Evolutionary conservation across 768 basidiomycete genomes (phyloP), one percentile per base, ranked within the genome.

Genomic region (Boletellus sp.): DNA sequence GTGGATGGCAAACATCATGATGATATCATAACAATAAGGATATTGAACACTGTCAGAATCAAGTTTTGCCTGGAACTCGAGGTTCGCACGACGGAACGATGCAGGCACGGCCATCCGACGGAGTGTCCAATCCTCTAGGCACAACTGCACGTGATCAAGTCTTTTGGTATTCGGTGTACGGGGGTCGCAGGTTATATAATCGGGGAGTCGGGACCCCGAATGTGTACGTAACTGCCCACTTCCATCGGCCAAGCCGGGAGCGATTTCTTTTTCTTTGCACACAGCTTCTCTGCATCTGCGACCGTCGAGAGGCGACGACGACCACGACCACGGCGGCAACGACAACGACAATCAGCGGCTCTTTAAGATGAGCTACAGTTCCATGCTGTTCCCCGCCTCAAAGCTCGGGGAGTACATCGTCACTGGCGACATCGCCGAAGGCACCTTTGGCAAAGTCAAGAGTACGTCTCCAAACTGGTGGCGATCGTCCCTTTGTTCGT

Each of bases 391-490:
- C 60, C 72, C 86, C 12, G 74, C 85, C 10, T 81, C 84, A 15
- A 86, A 85, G 73, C 83, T 96, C 28, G 94, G 95, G 39, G 89
- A 94, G 73, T 97, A 97, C 70, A 87, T 81, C 36, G 83, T 98
- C 50, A 80, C 86, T 47, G 71, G 81, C 50, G 93, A 94, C 56
- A 87, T 97, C 51, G 95, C 94, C 17, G 93, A 94, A 56, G 96
- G 96, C 3, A 95, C 92, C 11, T 99, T 98, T 74, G 96, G 95
- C 48, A 97, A 96, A 72, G 96, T 99, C 67, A 98, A 97, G 78
- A 90, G 95, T 96, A 70, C 69, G 92, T 82, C 20, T 19, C 16
- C 20, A 13, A 16, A 28, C 42, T 41, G 19, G 51, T 48, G 33
- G 47, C 45, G 56, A 67, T 61, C 60, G 40, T 11, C 47, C 13